These are phyloP conservation scores for Santalum album DNA, from an alignment of 164 flowering plant species.

Conservation along the genomic window DNA sequence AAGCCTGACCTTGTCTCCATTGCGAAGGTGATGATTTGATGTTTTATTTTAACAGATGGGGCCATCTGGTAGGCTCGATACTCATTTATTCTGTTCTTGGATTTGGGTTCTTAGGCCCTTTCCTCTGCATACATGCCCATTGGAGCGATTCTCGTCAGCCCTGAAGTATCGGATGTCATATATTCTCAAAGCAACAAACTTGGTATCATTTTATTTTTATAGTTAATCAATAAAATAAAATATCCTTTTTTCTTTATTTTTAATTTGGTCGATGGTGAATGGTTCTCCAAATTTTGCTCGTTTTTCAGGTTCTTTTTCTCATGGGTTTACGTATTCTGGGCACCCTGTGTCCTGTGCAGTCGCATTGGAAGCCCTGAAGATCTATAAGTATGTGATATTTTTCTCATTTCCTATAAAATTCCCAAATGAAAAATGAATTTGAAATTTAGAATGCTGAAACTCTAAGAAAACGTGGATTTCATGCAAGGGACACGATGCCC, in stretches of 20 bases:
- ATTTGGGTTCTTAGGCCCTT: constrained; percentile 48
- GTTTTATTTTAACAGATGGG: not conserved
- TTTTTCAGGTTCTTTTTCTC: constrained; percentile 67
- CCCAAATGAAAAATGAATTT: too few species aligned
- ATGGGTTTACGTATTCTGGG: constrained; percentile 98
- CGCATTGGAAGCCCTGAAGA: constrained; percentile 81
- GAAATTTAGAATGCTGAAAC: too few species aligned
- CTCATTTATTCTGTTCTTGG: not conserved
- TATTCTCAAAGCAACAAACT: constrained; percentile 88
- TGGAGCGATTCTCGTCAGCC: constrained; percentile 92
- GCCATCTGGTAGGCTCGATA: not conserved
- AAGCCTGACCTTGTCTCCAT: constrained; percentile 92
- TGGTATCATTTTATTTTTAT: constrained; percentile 33
- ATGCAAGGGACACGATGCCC: too few species aligned
- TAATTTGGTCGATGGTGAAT: not conserved
- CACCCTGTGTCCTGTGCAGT: constrained; percentile 98
- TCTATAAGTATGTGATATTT: constrained; percentile 63
- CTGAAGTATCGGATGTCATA: constrained; percentile 79
- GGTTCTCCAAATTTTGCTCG: constrained; percentile 2
- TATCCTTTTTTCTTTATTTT: not conserved
- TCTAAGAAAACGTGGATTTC: too few species aligned
- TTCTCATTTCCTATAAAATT: not conserved
- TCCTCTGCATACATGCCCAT: constrained; percentile 94
- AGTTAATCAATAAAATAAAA: not conserved
- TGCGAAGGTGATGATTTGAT: constrained; percentile 57